Evolutionary conservation across 2,329 filamentous ascomycete species (phyloP).

Genomic region (Aureobasidium sp.): DNA sequence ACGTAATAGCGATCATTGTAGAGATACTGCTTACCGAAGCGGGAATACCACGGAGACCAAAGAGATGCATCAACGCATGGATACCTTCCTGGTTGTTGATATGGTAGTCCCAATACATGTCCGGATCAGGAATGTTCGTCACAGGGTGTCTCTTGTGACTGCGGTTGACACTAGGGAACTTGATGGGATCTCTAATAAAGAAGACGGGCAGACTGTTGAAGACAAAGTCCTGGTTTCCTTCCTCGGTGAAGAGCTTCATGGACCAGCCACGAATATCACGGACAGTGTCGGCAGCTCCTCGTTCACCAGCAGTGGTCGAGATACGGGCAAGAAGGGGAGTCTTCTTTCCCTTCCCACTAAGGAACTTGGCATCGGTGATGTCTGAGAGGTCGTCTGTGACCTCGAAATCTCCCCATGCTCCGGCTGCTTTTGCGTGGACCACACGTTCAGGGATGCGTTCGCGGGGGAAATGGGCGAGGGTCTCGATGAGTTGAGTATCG

Average conservation of each 20-base stretch:
- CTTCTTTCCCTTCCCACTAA: constrained; percentile 46
- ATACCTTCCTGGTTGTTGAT: constrained; percentile 39
- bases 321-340: constrained; percentile 40
- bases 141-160: constrained; percentile 26
- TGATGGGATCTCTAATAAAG: constrained; percentile 35
- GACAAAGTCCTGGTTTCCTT: constrained; percentile 45
- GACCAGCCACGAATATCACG: constrained; percentile 43
- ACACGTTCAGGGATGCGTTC: constrained; percentile 52
- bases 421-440: constrained; percentile 19
- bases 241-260: constrained; percentile 44
- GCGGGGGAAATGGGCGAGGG: constrained; percentile 50
- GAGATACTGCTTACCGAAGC: constrained; percentile 23
- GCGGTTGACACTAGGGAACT: constrained; percentile 33
- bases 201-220: constrained; percentile 37
- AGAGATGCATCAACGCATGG: constrained; percentile 44
- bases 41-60: constrained; percentile 40
- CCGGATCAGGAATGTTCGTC: constrained; percentile 25
- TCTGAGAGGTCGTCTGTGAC: constrained; percentile 51
- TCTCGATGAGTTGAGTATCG: constrained; percentile 53
- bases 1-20: no score
- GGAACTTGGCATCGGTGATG: constrained; percentile 46
- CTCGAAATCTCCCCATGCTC: constrained; percentile 38
- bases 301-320: constrained; percentile 39
- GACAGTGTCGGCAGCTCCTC: constrained; percentile 39
- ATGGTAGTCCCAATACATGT: constrained; percentile 31